Evolutionary conservation across 2,329 filamentous ascomycete species (phyloP).

Genomic region (Diplodia mutila): DNA sequence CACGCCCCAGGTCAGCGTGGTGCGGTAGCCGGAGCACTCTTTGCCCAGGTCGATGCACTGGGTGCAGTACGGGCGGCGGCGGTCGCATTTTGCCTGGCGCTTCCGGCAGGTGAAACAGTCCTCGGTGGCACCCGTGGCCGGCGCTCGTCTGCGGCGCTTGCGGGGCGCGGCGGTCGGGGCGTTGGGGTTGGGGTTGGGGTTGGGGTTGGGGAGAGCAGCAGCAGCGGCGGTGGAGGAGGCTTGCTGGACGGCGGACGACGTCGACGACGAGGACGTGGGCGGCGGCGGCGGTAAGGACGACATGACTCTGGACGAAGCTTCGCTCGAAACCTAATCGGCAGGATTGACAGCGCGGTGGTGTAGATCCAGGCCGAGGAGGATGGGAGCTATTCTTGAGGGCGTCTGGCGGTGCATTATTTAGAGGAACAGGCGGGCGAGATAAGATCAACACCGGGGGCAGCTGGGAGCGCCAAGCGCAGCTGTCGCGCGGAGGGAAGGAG

Average conservation of each 20-base stretch:
- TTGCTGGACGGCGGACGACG: background rate
- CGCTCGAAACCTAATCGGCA: slow-evolving; percentile 15
- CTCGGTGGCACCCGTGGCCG: slow-evolving; percentile 84
- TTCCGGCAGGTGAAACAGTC: slow-evolving; percentile 95
- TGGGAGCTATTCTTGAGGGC: slow-evolving; percentile 10
- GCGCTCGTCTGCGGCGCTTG: slow-evolving; percentile 84
- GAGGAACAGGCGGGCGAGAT: slow-evolving; percentile 8
- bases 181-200: no score
- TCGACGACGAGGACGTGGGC: background rate
- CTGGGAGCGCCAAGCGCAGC: background rate
- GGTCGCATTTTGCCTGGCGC: slow-evolving; percentile 82
- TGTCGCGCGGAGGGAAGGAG: slow-evolving; percentile 19
- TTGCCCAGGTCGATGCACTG: slow-evolving; percentile 90
- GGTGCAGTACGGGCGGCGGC: slow-evolving; percentile 89
- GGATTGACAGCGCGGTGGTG: background rate
- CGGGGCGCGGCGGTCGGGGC: slow-evolving; percentile 35
- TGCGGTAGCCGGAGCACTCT: slow-evolving; percentile 96
- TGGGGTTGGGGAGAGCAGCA: background rate
- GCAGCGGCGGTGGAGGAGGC: background rate
- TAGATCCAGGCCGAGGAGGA: slow-evolving; percentile 15
- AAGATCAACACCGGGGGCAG: slow-evolving; percentile 20
- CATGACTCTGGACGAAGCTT: slow-evolving; percentile 23
- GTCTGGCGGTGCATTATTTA: slow-evolving; percentile 20
- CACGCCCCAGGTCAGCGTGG: slow-evolving; percentile 93
- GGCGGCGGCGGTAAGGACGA: slow-evolving; percentile 11